Percentiles rank a stretch among this genome's conserved stretches.
phyloP scores from a whole-genome alignment of 2,329 filamentous ascomycete genomes.

The Penicillium paneum region DNA sequence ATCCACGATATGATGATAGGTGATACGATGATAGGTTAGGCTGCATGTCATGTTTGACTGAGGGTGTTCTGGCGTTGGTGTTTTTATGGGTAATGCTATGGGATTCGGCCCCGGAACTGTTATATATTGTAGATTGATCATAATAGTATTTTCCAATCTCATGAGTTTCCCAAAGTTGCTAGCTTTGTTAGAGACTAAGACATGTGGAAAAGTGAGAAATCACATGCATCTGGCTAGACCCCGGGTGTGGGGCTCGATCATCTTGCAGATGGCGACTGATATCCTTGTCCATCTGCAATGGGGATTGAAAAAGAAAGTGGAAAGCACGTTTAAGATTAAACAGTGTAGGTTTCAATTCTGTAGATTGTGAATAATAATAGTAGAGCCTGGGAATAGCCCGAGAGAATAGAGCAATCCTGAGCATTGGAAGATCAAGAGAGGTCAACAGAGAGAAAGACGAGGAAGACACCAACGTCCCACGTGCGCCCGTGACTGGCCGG shows the following conservation, averaged over 20 bases:
- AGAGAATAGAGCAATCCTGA: no score
- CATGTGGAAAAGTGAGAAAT: not conserved
- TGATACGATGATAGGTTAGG: slow-evolving; percentile 28
- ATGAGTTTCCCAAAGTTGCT: not conserved
- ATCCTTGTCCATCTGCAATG: not conserved
- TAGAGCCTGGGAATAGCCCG: not conserved
- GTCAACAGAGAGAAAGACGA: not conserved
- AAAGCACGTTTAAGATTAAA: not conserved
- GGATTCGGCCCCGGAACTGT: not conserved
- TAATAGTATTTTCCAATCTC: not conserved
- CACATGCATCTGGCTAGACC: not conserved
- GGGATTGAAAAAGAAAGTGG: not conserved
- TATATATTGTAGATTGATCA: not conserved
- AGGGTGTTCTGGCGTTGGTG: slow-evolving; percentile 10
- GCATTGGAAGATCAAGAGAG: not conserved
- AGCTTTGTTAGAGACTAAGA: not conserved
- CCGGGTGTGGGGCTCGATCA: not conserved
- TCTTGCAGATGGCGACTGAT: not conserved
- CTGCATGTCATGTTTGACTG: slow-evolving; percentile 21
- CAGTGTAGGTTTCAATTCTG: not conserved
- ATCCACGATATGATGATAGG: slow-evolving; percentile 30
- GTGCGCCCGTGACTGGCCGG: slow-evolving; percentile 7
- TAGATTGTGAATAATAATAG: not conserved
- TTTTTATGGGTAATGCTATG: slow-evolving; percentile 8
- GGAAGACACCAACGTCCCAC: not conserved